Conservation (phyloP, 345 rosid genomes). For the Melastoma malabathricum region DNA sequence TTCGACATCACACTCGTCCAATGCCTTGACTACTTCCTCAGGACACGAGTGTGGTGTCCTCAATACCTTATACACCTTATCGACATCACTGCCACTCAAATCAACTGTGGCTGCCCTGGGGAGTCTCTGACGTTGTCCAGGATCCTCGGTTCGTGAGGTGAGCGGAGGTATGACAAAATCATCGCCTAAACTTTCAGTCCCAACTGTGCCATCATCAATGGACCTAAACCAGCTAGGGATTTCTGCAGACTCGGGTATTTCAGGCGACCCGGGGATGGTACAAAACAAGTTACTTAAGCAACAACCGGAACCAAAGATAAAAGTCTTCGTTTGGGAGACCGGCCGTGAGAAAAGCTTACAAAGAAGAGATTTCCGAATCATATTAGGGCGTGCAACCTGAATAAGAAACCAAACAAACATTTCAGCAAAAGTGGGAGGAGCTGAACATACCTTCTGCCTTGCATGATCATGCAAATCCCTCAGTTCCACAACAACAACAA, state of each 20-base stretch:
- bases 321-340: not conserved
- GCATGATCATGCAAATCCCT: not conserved
- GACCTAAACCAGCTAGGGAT: slow-evolving; percentile 57
- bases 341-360: slow-evolving; percentile 4
- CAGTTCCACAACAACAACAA: too few relatives aligned
- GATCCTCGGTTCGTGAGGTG: slow-evolving; percentile 40
- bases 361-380: slow-evolving; percentile 11
- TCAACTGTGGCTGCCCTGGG: slow-evolving; percentile 6
- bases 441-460: too few relatives aligned
- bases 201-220: slow-evolving; percentile 14
- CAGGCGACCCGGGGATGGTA: slow-evolving; percentile 10
- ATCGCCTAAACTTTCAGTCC: slow-evolving; percentile 17
- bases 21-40: slow-evolving; percentile 22
- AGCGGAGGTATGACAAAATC: slow-evolving; percentile 77
- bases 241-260: slow-evolving; percentile 40
- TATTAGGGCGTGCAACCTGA: slow-evolving; percentile 7
- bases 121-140: slow-evolving; percentile 9
- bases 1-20: slow-evolving; percentile 22
- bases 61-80: slow-evolving; percentile 35
- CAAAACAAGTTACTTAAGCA: slow-evolving; percentile 13
- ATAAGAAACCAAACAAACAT: slow-evolving; percentile 3
- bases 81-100: slow-evolving; percentile 23
- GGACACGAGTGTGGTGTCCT: slow-evolving; percentile 19
- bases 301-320: slow-evolving; percentile 4
- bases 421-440: not conserved